These are phyloP conservation scores for Symbiodinium pilosum DNA, from an alignment of 73 alveolate genomes.

Conservation along the genomic window DNA sequence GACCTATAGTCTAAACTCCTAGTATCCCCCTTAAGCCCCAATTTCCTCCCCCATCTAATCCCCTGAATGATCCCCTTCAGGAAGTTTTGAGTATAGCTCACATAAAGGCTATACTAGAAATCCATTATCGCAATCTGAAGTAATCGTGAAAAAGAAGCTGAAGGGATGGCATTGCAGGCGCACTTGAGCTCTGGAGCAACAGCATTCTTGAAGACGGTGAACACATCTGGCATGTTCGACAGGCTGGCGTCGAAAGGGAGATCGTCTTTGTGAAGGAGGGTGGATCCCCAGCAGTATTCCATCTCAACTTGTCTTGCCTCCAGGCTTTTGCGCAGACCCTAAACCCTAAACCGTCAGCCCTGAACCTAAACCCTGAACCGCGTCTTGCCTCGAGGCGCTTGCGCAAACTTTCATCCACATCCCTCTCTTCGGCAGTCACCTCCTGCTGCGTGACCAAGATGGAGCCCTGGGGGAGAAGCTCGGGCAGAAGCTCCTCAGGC, in stretches of 20 bases:
- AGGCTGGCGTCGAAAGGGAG: conserved; percentile 17
- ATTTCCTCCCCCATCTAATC: too few relatives aligned
- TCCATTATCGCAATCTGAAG: too few relatives aligned
- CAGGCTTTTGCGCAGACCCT: not conserved
- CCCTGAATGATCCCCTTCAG: too few relatives aligned
- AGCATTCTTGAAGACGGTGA: conserved; percentile 24
- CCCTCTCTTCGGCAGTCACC: conserved; percentile 22
- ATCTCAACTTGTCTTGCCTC: not conserved
- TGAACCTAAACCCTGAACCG: not conserved
- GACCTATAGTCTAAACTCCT: too few relatives aligned
- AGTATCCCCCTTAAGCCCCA: too few relatives aligned
- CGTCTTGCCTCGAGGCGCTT: not conserved
- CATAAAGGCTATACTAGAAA: too few relatives aligned
- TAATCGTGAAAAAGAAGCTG: not conserved
- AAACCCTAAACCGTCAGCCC: not conserved
- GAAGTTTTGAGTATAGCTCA: too few relatives aligned
- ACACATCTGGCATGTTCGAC: not conserved
- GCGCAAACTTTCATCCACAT: not conserved
- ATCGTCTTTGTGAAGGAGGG: conserved; percentile 49
- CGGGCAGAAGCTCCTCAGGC: conserved; percentile 23
- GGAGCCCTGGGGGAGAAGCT: conserved; percentile 51
- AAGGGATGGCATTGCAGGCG: conserved; percentile 42
- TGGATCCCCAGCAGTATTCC: conserved; percentile 69
- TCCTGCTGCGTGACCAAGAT: conserved; percentile 50
- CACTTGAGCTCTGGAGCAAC: conserved; percentile 57